Evolutionary conservation across 305 asterid species (phyloP), one percentile per base, ranked within the genome.

Genomic region (Plantago lanceolata): DNA sequence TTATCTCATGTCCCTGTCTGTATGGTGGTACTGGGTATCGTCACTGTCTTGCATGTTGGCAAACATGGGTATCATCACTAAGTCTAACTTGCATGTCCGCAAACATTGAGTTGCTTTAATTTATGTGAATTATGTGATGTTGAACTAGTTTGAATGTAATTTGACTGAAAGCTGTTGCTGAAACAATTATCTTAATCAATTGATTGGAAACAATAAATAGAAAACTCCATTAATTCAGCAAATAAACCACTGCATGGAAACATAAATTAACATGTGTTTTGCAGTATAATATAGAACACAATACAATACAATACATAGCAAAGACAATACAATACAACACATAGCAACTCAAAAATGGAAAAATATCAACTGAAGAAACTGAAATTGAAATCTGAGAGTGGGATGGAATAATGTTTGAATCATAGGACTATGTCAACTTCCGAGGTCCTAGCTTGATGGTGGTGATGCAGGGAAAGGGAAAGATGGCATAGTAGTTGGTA

Each of bases 401-500:
- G 28, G 43, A 1, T 35, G 12, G 11, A 35, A 35, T 35, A 24
- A 24, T 24, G 2, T 24, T 24, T 24, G 28, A 28, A 18, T 48
- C 56, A 62, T 63, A 24, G 28, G 2, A 16, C 31, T 51, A 9
- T 2, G 50, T 26, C 17, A 49, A n/a, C n/a, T n/a, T n/a, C n/a
- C n/a, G n/a, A 57, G 6, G 8, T 44, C 47, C 28, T 77, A 78
- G 68, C 69, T 74, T 68, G 75, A 68, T 28, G 75, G 73, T 6
- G 79, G 79, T 11, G 79, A 69, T 44, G 79, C 35, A 66, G 19
- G 26, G 63, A 65, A 68, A 18, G 79, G 82, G 48, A 77, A 70
- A 61, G 77, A 50, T 1, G 77, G 78, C 48, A 72, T 31, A 1
- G 66, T 56, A 11, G 81, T 61, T 17, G 80, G 80, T 43, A 71